A percentile compares a stretch with the other conserved stretches of the same genome.
phyloP scores from a whole-genome alignment of 177 flowering plant genomes.

The Vitis hybrid region DNA sequence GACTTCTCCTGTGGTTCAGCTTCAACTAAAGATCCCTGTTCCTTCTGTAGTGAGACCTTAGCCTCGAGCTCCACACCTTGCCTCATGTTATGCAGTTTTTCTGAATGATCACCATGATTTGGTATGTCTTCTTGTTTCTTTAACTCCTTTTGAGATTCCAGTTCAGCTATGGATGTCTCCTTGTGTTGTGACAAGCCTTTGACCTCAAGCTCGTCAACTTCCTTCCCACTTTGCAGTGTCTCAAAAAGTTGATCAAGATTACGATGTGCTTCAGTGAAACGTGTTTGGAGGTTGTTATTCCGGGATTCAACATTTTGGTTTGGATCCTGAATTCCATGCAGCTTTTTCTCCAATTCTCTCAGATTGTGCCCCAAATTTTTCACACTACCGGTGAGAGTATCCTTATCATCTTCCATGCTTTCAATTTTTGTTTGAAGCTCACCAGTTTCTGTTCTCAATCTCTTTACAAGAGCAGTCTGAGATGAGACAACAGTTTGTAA shows the following conservation, averaged over 20 bases:
- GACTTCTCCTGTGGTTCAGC: not conserved
- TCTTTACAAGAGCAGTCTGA: constrained; percentile 52
- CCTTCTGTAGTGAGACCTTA: constrained; percentile 1
- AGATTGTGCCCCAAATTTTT: constrained; percentile 29
- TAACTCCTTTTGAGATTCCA: constrained; percentile 1
- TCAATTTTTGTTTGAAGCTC: constrained; percentile 50
- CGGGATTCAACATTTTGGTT: constrained; percentile 31
- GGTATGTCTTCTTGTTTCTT: constrained; percentile 1
- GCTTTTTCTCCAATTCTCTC: constrained; percentile 43
- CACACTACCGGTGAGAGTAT: constrained; percentile 24
- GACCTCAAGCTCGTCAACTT: constrained; percentile 33
- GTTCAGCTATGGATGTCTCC: constrained; percentile 9
- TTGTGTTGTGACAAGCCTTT: constrained; percentile 14
- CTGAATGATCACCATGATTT: not conserved
- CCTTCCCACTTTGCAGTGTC: constrained; percentile 29
- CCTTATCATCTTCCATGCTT: constrained; percentile 53
- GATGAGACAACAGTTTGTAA: constrained; percentile 52
- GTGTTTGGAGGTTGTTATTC: constrained; percentile 32
- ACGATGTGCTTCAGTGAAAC: constrained; percentile 40
- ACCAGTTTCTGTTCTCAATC: constrained; percentile 49
- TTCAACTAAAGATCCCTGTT: not conserved
- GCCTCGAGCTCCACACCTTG: constrained; percentile 6
- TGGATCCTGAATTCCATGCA: constrained; percentile 35
- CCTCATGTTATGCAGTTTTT: constrained; percentile 2
- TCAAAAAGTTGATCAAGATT: constrained; percentile 38